Evolutionary conservation across 1,284 basidiomycete species (phyloP), one percentile per base, ranked within the genome.

Genomic region (Malassezia slooffiae): DNA sequence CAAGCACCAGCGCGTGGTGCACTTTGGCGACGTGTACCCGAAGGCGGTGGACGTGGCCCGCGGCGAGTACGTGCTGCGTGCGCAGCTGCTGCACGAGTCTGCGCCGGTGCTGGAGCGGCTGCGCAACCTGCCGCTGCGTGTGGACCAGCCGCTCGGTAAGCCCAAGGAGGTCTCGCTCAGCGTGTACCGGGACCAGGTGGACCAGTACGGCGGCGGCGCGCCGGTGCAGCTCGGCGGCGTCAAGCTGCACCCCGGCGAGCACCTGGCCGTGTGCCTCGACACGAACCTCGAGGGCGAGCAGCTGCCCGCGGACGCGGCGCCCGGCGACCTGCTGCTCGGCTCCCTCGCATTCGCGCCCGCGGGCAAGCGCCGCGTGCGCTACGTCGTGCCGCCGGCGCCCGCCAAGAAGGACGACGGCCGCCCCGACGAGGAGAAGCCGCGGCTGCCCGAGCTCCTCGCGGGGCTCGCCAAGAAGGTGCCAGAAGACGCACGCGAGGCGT

Each of bases 21-120:
- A 57, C 34, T 69, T 66, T 43, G 61, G 59, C 31, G 67, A 69
- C 28, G 64, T 71, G n/a, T 71, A 71, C 47, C 52, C 61, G 15
- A 70, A 70, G 47, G 58, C 62, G 38, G 45, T 68, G 30, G 51
- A 60, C 8, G 47, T 71, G 41, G 37, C 44, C 34, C 67, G 67
- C 44, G 70, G 70, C 10, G 67, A 69, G 10, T 71, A 69, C 44
- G 60, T 59, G 34, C 40, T 70, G 28, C 53, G 59, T 42, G 57
- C 65, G 6, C 62, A 69, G 34, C 38, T 69, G 17, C 43, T 69
- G 33, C 50, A 67, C 38, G 54, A 58, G 33, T 54, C 47, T 38
- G 48, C 59, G 34, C 54, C 55, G 23, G 60, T 67, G 43, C 57
- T 70, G 12, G 61, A 69, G 22, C 36, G 24, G 32, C 57, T 67